Evolutionary conservation across 2,329 filamentous ascomycete species (phyloP), one percentile per base, ranked within the genome.

Genomic region (Ophiocordyceps robertsii): DNA sequence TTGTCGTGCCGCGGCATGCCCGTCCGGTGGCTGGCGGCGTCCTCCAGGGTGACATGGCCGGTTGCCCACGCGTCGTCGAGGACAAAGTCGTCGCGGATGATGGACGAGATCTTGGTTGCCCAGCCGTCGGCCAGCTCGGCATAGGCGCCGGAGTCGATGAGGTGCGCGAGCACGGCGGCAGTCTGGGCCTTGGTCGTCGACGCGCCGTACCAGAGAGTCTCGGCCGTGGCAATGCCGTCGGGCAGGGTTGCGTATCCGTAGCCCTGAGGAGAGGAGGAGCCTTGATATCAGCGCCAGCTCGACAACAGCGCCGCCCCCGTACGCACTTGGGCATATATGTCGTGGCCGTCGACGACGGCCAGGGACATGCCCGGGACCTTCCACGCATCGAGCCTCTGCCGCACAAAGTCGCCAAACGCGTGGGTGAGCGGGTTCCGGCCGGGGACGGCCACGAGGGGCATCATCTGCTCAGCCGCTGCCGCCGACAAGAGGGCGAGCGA

Each of bases 131-230:
- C 30, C 16, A 52, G 39, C 3, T 41, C 41, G 2, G 54, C 43
- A 37, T 53, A 45, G 21, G 45, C 29, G 8, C 68, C 60, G n/a
- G 65, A 63, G 11, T 75, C 59, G 11, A 77, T 64, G 6, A 73
- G 52, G 1, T 70, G 65, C 1, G 75, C 54, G 3, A 80, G 53
- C 0, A 63, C 60, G 1, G 72, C 71, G 2, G 69, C 66, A 0
- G 67, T 69, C 42, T 73, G 66, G 4, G 72, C 69, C 52, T 80
- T 80, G 21, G 73, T 75, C 2, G 67, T 75, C 38, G 71, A 76
- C 2, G 66, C 76, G 3, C 62, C 64, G 44, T 70, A 73, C 57
- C 72, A 78, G 3, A 79, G 58, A 0, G 73, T 77, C 29, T 69
- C 57, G 44, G 40, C 60, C 53, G 49, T 65, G 46, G 47, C 68